A percentile compares a stretch with the other conserved stretches of the same genome.
Evolutionary conservation across 2,329 filamentous ascomycete genomes (phyloP).

Genomic region (Colletotrichum salicis): DNA sequence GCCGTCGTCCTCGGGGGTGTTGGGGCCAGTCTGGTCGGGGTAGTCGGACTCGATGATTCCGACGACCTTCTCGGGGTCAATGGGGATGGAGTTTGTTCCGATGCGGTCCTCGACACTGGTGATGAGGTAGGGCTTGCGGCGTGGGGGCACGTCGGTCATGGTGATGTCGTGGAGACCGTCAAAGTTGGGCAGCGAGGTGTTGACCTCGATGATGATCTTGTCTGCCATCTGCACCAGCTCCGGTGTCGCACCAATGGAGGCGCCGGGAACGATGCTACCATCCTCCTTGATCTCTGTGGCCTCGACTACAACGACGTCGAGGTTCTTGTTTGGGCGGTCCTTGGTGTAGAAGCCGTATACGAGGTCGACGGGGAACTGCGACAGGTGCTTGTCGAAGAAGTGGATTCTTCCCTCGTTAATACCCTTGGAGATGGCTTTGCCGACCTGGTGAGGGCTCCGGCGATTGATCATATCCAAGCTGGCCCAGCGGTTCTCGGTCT

Average conservation of each 20-base stretch:
- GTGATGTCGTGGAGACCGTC: slow-evolving; percentile 92
- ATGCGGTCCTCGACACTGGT: slow-evolving; percentile 89
- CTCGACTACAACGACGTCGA: slow-evolving; percentile 88
- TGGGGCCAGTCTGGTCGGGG: slow-evolving; percentile 78
- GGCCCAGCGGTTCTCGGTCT: slow-evolving; percentile 95
- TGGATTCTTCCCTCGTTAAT: slow-evolving; percentile 91
- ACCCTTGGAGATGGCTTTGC: slow-evolving; percentile 88
- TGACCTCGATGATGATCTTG: slow-evolving; percentile 91
- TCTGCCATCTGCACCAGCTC: slow-evolving; percentile 92
- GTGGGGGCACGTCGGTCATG: slow-evolving; percentile 84
- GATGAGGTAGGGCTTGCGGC: slow-evolving; percentile 85
- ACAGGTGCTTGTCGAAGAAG: slow-evolving; percentile 94
- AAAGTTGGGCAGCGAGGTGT: slow-evolving; percentile 85
- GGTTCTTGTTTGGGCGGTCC: slow-evolving; percentile 76
- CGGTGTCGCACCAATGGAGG: slow-evolving; percentile 85
- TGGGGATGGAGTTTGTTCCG: slow-evolving; percentile 81
- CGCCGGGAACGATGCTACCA: slow-evolving; percentile 88
- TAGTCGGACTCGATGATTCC: slow-evolving; percentile 88
- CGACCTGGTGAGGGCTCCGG: slow-evolving; percentile 86
- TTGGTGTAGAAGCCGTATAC: slow-evolving; percentile 90
- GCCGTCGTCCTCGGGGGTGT: slow-evolving; percentile 78
- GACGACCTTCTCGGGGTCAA: slow-evolving; percentile 86
- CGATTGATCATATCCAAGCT: slow-evolving; percentile 88
- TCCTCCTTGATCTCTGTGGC: slow-evolving; percentile 89
- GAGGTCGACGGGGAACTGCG: slow-evolving; percentile 89